Base-by-base conservation (phyloP, 2,329 filamentous ascomycete genomes). In the Fusarium sacchari region DNA sequence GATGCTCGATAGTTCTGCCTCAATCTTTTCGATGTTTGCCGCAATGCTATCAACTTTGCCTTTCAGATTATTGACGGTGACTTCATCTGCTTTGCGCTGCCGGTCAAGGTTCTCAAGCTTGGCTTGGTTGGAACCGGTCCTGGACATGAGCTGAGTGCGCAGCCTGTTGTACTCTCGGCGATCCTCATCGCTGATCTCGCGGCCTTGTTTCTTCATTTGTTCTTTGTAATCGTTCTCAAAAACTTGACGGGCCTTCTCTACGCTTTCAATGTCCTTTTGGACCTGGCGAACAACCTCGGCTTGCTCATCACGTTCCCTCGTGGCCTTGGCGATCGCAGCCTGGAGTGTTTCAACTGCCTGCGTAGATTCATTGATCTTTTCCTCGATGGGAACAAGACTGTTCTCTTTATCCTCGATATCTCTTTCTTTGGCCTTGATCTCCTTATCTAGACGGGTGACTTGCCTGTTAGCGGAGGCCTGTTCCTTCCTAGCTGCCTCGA, bases 171-270 rank as follows among this genome's bases (percentile, higher is more conserved):
- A 98, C 81, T 98, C 94, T 78, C 94, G 94, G 65, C 96, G 90
- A 82, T 99, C 96, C 20, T 90, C 89, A 64, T 95, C 93, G 73
- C 91, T 97, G 55, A 99, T 87, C 75, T 96, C 93, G 69, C 93
- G 93, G 64, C 96, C 96, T 77, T 96, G 92, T 78, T 95, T 93
- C 83, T 94, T 94, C 78, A 96, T 91, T 30, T 93, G 91, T 77
- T 95, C 94, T 71, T 91, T 90, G 89, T 94, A 97, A 76, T 98
- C 93, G 39, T 91, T 90, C 81, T 98, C 95, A 86, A 96, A 98
- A 72, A 94, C 91, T 71, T 92, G 88, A 79, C 97, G 93, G 1
- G 96, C 95, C 80, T 96, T 98, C 80, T 97, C 92, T n/a, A 98
- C 94, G 7, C 89, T 90, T 24, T 89, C 90, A 20, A 98, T 87